A percentile compares a stretch with the other conserved stretches of the same genome.
Evolutionary conservation across 306 rosid genomes (phyloP).

Genomic region (Quercus robur): DNA sequence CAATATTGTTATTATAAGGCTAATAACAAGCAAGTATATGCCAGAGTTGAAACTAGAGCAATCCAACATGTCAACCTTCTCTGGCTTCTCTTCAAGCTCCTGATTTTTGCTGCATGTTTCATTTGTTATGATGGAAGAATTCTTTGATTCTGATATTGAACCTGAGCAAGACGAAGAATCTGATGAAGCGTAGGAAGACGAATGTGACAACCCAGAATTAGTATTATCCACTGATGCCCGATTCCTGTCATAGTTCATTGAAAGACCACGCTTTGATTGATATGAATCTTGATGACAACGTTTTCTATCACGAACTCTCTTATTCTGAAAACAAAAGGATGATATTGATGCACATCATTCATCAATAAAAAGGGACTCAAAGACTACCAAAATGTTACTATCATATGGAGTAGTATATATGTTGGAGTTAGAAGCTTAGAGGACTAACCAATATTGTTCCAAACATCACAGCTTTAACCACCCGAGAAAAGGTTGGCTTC

Average conservation of each 20-base stretch:
- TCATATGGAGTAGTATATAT: neutral
- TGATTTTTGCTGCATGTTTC: neutral
- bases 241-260: conserved; percentile 9
- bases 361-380: neutral
- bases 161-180: conserved; percentile 12
- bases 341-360: neutral
- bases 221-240: neutral
- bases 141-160: conserved; percentile 15
- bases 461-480: conserved; percentile 45
- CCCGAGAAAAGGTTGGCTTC: conserved; percentile 37
- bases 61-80: conserved; percentile 2
- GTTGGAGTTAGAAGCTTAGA: neutral
- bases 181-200: conserved; percentile 13
- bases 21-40: conserved; percentile 35
- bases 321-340: conserved; percentile 29
- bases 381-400: neutral
- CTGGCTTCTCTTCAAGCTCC: conserved; percentile 19
- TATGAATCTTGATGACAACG: conserved; percentile 24
- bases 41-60: conserved; percentile 21
- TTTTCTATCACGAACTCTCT: conserved; percentile 26
- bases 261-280: conserved; percentile 33
- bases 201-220: neutral
- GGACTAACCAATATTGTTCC: conserved; percentile 48
- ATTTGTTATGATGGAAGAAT: conserved; percentile 1
- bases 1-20: conserved; percentile 44